Evolutionary conservation across 352 stramenopile species (phyloP).

Genomic region (Globisporangium polare): DNA sequence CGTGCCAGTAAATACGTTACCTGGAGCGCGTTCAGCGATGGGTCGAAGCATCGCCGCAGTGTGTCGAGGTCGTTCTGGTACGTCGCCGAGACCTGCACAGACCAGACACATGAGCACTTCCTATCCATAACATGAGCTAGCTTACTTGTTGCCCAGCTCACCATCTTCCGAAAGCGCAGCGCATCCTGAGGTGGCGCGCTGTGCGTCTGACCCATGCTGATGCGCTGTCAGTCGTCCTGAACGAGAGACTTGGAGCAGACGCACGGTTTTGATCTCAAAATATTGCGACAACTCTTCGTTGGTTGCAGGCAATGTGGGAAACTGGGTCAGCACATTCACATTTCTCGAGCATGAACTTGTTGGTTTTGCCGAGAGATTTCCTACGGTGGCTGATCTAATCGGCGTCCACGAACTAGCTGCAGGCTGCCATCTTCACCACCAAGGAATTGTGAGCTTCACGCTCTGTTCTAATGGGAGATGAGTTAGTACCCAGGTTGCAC

Average conservation of each 20-base stretch:
- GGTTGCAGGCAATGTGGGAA: too few relatives aligned
- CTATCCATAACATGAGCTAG: not conserved
- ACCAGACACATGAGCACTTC: not conserved
- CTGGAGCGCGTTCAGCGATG: constrained; percentile 48
- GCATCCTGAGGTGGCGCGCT: constrained; percentile 49
- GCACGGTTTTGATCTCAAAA: not conserved
- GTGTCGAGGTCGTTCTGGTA: constrained; percentile 46
- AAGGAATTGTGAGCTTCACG: too few relatives aligned
- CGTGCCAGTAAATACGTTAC: too few relatives aligned
- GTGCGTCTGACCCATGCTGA: constrained; percentile 51
- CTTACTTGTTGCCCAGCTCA: constrained; percentile 8
- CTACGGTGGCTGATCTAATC: too few relatives aligned
- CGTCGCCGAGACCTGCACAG: constrained; percentile 33
- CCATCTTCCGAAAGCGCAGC: constrained; percentile 54
- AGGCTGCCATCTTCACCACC: too few relatives aligned
- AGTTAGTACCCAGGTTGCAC: too few relatives aligned
- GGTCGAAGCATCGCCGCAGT: constrained; percentile 37
- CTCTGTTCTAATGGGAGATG: too few relatives aligned
- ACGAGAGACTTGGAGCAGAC: not conserved
- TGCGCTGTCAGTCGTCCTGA: not conserved
- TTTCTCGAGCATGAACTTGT: too few relatives aligned
- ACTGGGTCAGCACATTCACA: too few relatives aligned
- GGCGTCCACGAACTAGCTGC: too few relatives aligned
- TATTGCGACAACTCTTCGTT: not conserved
- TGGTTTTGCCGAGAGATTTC: too few relatives aligned